Evolutionary conservation across 352 stramenopile species (phyloP), one percentile per base, ranked within the genome.

Genomic region (Pythium utonaiense): DNA sequence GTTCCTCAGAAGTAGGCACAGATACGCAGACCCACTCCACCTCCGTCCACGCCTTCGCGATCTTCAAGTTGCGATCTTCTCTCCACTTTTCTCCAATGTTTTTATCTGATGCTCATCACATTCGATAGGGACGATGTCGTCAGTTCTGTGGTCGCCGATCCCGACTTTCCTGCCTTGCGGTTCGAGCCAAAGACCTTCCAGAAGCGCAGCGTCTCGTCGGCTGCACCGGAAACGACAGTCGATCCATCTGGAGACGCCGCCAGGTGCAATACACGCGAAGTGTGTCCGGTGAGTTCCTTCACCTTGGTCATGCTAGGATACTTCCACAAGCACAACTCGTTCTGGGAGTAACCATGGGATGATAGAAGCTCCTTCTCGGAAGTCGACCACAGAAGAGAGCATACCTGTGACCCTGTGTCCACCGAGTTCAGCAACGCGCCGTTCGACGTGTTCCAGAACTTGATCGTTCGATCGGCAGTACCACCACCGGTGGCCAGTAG

Each of bases 191-290:
- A 99, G 6, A 99, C 86, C 62, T 99, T 97, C 98, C 98, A 99
- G 83, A 99, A 99, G 33, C 97, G 88, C 53, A 99, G 76, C 5
- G 97, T 99, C 81, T 99, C 98, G 67, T 99, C 98, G 2, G 94
- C 96, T 12, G 96, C 97, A 6, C 93, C 97, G 1, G 97, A 99
- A 16, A 99, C 93, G 28, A 99, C 96, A n/a, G 93, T 98, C 16
- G 84, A 78, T 53, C 96, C 96, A 75, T 99, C 97, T 19, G 97
- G 96, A n/a, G 93, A 98, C n/a, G 88, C 75, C 30, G 93, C 95
- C 59, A 99, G 91, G 65, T 99, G 95, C 48, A 99, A 74, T 0
- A 99, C 96, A 36, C 97, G 89, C 21, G 92, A 92, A 2, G 96
- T 98, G 74, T 99, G 97, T 9, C 96, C 96, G 27, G 96, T 98